Evolutionary conservation across 2,329 filamentous ascomycete species (phyloP), one percentile per base, ranked within the genome.

Genomic region (Purpureocillium takamizusanense): DNA sequence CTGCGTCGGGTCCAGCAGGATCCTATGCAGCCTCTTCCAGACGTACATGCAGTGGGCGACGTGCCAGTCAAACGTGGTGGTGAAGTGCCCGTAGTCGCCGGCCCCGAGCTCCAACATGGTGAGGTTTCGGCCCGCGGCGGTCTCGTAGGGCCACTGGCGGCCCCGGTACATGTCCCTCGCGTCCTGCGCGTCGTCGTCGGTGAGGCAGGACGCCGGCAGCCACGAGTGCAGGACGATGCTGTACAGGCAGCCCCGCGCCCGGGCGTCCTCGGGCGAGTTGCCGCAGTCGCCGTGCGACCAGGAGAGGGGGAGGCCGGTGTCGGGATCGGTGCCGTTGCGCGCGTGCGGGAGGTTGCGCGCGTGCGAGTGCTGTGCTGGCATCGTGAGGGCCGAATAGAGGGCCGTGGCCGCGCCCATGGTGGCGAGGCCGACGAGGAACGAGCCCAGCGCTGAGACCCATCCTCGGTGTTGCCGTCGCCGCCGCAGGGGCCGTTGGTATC

Each of bases 221-320:
- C 48, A 51, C 2, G 45, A 33, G 34, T 48, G 47, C n/a, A 47
- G 36, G 3, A 49, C 47, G 15, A 49, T 47, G 35, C 42, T 46
- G 37, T 44, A 48, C 6, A 34, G 33, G 37, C 46, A 47, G n/a
- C 39, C 44, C 12, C 30, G 35, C 1, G 41, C 38, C 15, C 21
- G 25, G 1, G 47, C 48, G 3, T 49, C 42, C 17, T 31, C 39
- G 4, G 44, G 39, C 10, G 47, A 49, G 37, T 42, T 46, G 23
- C 48, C 48, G 30, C 48, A 49, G 33, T 51, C 47, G 14, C 47
- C 48, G 29, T 47, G 7, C 3, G 35, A 42, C 46, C 46, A 49
- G 4, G 32, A 35, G 21, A 44, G 14, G 1, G 47, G 44, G 1
- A 47, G 42, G 2, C 46, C 46, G 6, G 40, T 47, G 6, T 27